Evolutionary conservation across 1,284 basidiomycete species (phyloP), one percentile per base, ranked within the genome.

Genomic region (Cryptococcus depauperatus): DNA sequence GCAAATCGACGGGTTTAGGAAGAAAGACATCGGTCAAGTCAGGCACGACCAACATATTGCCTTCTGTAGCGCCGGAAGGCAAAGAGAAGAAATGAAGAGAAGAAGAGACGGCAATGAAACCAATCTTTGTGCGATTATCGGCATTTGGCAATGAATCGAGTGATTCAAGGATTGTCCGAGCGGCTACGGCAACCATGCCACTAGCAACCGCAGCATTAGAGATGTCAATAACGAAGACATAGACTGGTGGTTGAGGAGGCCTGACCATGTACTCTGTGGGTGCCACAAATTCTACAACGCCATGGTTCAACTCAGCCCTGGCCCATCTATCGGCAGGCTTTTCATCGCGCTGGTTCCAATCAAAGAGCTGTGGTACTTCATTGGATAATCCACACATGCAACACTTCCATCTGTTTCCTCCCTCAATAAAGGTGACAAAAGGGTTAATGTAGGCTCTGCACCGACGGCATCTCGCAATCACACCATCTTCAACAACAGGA

Each of bases 381-480:
- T 99, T 99, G 48, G 87, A 87, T 78, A 98, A 83, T 61, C 85
- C 89, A 73, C 95, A 99, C 89, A 98, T 92, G 74, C 90, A 96
- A 71, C 95, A 99, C 69, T 95, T 88, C 95, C 95, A 97, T 76
- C 92, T 81, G 71, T 91, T 92, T 28, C 95, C 95, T 51, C 91
- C 91, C 66, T 99, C 95, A 64, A 96, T 91, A 69, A 98, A 99
- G 58, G 91, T 89, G 33, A 97, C 92, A 65, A 89, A 99, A 4
- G 95, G 93, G 69, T 98, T 97, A 74, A 99, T 98, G 74, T 98
- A 98, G 35, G 90, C 89, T 62, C 95, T 80, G 77, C 95, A 98
- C 32, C 93, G 81, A 52, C 95, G 80, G 73, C 95, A 98, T 37
- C 95, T 85, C 37, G 95, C 93, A 60, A 98, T 98, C 38, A 98